Base-by-base conservation (phyloP, 192 early-diverging fungal genomes). In the Pilobolus umbonatus region DNA sequence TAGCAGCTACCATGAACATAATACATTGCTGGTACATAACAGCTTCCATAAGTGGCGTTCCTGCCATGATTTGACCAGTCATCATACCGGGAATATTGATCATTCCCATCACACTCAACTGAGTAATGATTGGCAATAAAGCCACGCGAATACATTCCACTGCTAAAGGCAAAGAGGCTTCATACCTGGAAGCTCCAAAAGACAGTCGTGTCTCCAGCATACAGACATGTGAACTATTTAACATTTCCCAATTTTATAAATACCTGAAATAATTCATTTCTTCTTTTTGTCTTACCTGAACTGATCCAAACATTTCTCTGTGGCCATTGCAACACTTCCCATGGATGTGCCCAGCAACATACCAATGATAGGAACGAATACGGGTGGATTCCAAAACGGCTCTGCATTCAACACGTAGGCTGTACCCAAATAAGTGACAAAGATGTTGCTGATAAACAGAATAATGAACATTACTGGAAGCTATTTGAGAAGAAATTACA, bases 71-170 rank as follows among this genome's bases (percentile, higher is more conserved):
- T 62, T 90, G 90, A 26, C 92, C 92, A 0, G 86, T 90, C 92
- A 94, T 91, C 74, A 89, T 78, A 4, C 88, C 92, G 0, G 92
- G 92, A 46, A 94, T 94, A 12, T 90, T 89, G 29, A 94, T 88
- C 48, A 94, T 67, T 8, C 90, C 92, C 40, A 89, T 87, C 32
- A 92, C 83, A 55, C 83, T 76, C 85, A 93, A 87, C 22, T 81
- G 78, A 58, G 89, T 90, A 22, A 95, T 82, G 0, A 82, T 81
- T 1, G 93, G 93, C 47, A 92, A 58, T 65, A 92, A 75, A n/a
- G 93, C 89, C 8, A 76, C 67, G 10, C 84, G 66, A 43, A 92
- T 78, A 1, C 88, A 80, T 6, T 91, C 88, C 7, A 85, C 64
- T 0, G 80, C 84, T n/a, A 93, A 72, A 0, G 90, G 90, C 35